Evolutionary conservation across 768 basidiomycete species (phyloP), one percentile per base, ranked within the genome.

Genomic region (Dioszegia hungarica): DNA sequence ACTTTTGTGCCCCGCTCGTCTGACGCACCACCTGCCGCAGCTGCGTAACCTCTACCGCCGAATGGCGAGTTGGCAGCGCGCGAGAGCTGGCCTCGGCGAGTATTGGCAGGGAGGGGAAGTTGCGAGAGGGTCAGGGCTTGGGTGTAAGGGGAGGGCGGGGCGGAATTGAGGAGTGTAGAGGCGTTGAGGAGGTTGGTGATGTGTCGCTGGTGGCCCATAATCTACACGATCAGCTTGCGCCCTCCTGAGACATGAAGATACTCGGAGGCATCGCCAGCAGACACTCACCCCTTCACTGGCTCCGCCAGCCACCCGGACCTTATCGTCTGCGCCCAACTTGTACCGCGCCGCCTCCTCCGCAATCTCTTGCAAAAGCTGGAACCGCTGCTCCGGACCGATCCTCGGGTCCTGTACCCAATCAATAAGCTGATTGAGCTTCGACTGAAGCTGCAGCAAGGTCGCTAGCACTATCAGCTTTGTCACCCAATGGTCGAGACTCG

Each of bases 311-410:
- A 94, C 90, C 69, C 90, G 84, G 76, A 97, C 94, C 81, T 97
- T 97, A 84, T 98, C 95, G 76, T 97, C 94, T 52, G 89, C 89
- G 25, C 94, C 93, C 59, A 91, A 83, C 77, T 92, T 90, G 78
- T 95, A 87, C 41, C 89, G 82, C 44, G 82, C 80, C 0, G 92
- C 92, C 77, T 97, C 94, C 54, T 98, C 93, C 6, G 92, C 90
- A 70, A 98, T 91, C 73, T 95, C 90, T 44, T 85, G 82, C 64
- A 99, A 84, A 29, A 93, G 83, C 80, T 85, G 85, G 53, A 97
- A 85, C 40, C 90, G 84, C 64, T 89, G 85, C 45, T 70, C 68
- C 17, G 76, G 76, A 19, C 67, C 67, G 57, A 62, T 62, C 27
- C 46, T 55, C 14, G 60, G 60, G 38, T 62, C 79, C 71, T 90